A percentile compares a stretch with the other conserved stretches of the same genome.
phyloP scores from a whole-genome alignment of 495 filamentous ascomycete genomes.

The Hypoxylon crocopeplum region DNA sequence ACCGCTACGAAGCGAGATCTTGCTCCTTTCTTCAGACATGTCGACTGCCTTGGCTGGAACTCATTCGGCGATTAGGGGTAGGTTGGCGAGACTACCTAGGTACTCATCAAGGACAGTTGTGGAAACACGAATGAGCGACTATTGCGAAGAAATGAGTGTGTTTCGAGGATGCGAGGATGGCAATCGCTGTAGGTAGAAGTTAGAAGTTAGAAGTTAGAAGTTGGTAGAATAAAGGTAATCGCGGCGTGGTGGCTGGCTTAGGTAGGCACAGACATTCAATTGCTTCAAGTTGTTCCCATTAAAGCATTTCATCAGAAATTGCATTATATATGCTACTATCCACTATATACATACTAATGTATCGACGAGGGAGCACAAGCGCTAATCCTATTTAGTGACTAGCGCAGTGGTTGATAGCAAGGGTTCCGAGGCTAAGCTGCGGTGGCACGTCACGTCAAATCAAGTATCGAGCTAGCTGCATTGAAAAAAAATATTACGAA shows the following conservation, averaged over 20 bases:
- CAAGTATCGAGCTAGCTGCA: slow-evolving; percentile 21
- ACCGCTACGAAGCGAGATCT: slow-evolving; percentile 83
- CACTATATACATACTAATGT: not conserved
- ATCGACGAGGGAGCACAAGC: not conserved
- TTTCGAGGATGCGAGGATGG: no score
- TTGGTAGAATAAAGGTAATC: no score
- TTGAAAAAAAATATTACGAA: slow-evolving; percentile 34
- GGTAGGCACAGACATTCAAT: slow-evolving; percentile 24
- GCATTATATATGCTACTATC: not conserved
- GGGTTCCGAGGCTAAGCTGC: slow-evolving; percentile 19
- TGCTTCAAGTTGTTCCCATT: slow-evolving; percentile 18
- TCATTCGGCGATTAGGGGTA: no score
- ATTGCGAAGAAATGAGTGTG: no score
- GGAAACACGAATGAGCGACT: no score
- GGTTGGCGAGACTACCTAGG: no score
- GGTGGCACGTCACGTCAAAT: slow-evolving; percentile 22
- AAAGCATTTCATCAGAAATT: not conserved
- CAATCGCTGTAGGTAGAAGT: no score
- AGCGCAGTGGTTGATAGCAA: slow-evolving; percentile 8
- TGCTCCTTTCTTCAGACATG: slow-evolving; percentile 70
- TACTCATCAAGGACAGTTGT: no score
- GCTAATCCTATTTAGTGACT: no score
- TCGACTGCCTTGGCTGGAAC: no score
- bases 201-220: no score
- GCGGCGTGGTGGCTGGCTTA: no score